These are phyloP conservation scores for Porphyrellus cyaneotinctus DNA, from an alignment of 768 basidiomycete species.

Conservation along the genomic window DNA sequence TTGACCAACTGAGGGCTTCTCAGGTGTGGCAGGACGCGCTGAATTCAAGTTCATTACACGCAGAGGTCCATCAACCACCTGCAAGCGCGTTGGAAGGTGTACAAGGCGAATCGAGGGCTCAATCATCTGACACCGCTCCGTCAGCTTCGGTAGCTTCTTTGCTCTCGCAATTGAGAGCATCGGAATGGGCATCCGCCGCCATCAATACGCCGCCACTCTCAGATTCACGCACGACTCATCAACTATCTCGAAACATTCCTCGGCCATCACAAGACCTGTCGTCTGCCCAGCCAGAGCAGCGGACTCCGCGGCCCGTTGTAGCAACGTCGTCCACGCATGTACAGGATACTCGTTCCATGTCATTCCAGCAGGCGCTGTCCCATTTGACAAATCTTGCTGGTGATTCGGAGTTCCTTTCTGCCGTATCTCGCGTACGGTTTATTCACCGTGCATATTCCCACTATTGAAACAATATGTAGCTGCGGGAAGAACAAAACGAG, in stretches of 20 bases:
- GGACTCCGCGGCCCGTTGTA: conserved; percentile 10
- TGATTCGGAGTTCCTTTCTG: conserved; percentile 46
- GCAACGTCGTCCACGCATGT: conserved; percentile 5
- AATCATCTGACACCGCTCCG: conserved; percentile 20
- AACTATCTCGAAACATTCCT: conserved; percentile 7
- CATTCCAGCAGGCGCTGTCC: conserved; percentile 71
- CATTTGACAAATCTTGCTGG: conserved; percentile 57
- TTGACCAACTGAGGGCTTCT: conserved; percentile 65
- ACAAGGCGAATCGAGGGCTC: conserved; percentile 4
- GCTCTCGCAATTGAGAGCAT: conserved; percentile 55
- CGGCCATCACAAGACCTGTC: conserved; percentile 15
- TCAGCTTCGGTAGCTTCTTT: conserved; percentile 51
- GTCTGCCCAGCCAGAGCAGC: conserved; percentile 6
- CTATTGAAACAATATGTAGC: conserved; percentile 35
- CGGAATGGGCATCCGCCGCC: conserved; percentile 18
- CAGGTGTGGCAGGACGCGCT: conserved; percentile 61
- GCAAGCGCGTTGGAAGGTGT: conserved; percentile 2
- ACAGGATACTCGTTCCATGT: conserved; percentile 43
- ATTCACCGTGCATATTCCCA: conserved; percentile 1
- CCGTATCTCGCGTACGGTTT: conserved; percentile 49
- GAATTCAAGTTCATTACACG: conserved; percentile 9
- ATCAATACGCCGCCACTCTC: conserved; percentile 9
- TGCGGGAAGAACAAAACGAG: conserved; percentile 66
- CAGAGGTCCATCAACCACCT: conserved; percentile 7
- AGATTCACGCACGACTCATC: conserved; percentile 7